Percentiles rank a stretch among this genome's conserved stretches.
These are phyloP conservation scores for Umbellularia californica DNA, from an alignment of 164 flowering plant species.

Conservation along the genomic window DNA sequence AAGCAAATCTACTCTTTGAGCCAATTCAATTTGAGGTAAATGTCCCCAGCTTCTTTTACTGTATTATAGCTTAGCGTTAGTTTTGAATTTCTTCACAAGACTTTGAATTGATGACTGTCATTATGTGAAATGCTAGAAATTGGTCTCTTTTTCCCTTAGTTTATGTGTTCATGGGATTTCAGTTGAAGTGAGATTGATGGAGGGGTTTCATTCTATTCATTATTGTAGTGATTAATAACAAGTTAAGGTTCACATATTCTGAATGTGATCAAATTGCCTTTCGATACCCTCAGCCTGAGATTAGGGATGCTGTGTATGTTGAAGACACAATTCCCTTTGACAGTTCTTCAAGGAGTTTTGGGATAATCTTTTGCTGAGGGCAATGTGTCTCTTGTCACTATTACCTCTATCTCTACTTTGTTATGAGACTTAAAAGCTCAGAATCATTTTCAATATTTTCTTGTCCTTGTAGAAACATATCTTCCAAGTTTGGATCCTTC, in stretches of 20 bases:
- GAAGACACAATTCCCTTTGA: not conserved
- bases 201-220: not conserved
- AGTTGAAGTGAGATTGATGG: not conserved
- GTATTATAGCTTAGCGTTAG: not conserved
- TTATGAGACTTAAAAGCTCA: not conserved
- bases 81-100: too few relatives aligned
- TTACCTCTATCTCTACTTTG: too few relatives aligned
- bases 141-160: not conserved
- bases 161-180: not conserved
- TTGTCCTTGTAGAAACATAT: too few relatives aligned
- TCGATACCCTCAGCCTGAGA: not conserved
- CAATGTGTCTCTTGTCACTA: not conserved
- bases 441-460: too few relatives aligned
- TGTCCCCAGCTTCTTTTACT: not conserved
- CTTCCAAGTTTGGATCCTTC: too few relatives aligned
- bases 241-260: not conserved
- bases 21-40: constrained; percentile 89
- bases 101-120: not conserved
- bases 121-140: not conserved
- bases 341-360: not conserved
- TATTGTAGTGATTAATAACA: not conserved
- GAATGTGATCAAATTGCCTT: not conserved
- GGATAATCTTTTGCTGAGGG: not conserved
- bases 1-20: constrained; percentile 90
- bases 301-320: not conserved